Evolutionary conservation across 768 basidiomycete genomes (phyloP).

Genomic region (Paxillus ammoniavirescens): DNA sequence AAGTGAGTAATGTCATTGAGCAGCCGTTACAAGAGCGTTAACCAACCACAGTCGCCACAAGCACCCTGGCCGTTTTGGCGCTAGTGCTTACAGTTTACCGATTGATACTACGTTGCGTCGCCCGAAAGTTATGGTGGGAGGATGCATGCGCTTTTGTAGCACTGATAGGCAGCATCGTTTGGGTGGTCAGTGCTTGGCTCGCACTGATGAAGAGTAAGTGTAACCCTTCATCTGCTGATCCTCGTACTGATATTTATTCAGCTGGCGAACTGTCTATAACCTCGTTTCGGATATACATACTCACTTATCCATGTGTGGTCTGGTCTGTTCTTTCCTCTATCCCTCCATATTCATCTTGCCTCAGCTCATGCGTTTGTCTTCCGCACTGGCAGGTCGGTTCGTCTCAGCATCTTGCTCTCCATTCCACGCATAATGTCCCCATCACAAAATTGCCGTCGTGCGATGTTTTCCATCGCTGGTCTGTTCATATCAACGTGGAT

Average conservation of each 20-base stretch:
- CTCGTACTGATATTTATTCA: background rate
- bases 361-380: background rate
- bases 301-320: slow-evolving; percentile 10
- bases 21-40: background rate
- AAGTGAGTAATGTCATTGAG: slow-evolving; percentile 7
- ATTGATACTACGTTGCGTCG: slow-evolving; percentile 1
- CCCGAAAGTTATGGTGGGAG: slow-evolving; percentile 17
- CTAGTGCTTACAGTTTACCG: slow-evolving; percentile 3
- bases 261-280: slow-evolving; percentile 3
- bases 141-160: slow-evolving; percentile 13
- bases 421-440: slow-evolving; percentile 10
- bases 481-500: slow-evolving; percentile 14
- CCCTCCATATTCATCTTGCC: background rate
- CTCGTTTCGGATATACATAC: slow-evolving; percentile 8
- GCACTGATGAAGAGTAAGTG: slow-evolving; percentile 3
- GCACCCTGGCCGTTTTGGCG: slow-evolving; percentile 3
- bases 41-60: slow-evolving; percentile 6
- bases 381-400: slow-evolving; percentile 7
- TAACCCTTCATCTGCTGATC: background rate
- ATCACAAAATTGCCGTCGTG: slow-evolving; percentile 5
- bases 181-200: slow-evolving; percentile 9
- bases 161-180: slow-evolving; percentile 2
- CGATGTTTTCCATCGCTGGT: slow-evolving; percentile 1
- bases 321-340: slow-evolving; percentile 9
- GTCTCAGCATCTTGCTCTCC: slow-evolving; percentile 14